Evolutionary conservation across 257 asterid genomes (phyloP).

Genomic region (Solanum chilense): DNA sequence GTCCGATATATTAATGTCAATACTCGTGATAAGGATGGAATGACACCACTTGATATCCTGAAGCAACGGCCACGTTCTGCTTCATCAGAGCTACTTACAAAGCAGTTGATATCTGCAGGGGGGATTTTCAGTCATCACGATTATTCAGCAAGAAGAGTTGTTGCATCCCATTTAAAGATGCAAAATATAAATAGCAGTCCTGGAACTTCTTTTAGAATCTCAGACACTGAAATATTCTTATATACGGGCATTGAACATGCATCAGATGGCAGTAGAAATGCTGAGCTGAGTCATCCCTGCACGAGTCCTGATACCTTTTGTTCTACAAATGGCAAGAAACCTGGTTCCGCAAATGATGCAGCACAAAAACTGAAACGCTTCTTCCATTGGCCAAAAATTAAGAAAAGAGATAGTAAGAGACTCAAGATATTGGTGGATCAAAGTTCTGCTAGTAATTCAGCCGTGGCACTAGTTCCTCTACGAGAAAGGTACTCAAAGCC

Average conservation of each 20-base stretch:
- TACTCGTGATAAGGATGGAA: constrained; percentile 45
- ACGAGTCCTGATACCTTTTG: constrained; percentile 15
- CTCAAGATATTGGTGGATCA: constrained; percentile 14
- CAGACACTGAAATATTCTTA: constrained; percentile 61
- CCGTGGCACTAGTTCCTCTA: constrained; percentile 44
- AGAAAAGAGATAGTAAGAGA: constrained; percentile 10
- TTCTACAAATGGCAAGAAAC: constrained; percentile 11
- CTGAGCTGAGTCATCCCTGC: constrained; percentile 7
- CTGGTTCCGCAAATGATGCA: constrained; percentile 20
- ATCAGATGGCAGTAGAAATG: constrained; percentile 13
- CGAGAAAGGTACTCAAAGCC: constrained; percentile 59
- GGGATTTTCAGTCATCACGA: constrained; percentile 61
- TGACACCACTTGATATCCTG: constrained; percentile 75
- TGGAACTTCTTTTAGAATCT: constrained; percentile 71
- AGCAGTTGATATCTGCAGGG: constrained; percentile 66
- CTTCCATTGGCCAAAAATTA: constrained; percentile 64
- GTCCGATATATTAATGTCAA: constrained; percentile 42
- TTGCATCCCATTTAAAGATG: constrained; percentile 61
- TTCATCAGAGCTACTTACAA: constrained; percentile 51
- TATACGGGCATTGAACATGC: constrained; percentile 56
- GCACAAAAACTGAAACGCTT: constrained; percentile 45
- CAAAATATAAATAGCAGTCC: constrained; percentile 68
- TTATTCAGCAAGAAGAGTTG: constrained; percentile 44
- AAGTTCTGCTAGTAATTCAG: constrained; percentile 10
- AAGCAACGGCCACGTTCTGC: constrained; percentile 52